Base-by-base conservation (phyloP, 108 stramenopile species). In the Nitzschia sp. region DNA sequence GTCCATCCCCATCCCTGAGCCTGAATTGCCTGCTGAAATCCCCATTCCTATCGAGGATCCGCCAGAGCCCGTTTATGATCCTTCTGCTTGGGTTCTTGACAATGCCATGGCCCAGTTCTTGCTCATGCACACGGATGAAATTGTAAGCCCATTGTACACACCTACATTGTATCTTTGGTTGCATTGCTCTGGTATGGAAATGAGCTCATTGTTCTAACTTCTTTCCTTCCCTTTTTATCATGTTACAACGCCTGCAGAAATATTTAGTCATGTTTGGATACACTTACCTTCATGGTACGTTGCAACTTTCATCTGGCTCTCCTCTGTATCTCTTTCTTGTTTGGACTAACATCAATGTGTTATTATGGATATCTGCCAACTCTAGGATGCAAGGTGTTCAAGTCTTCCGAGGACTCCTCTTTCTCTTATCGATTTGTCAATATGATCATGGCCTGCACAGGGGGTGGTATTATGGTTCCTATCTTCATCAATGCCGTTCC, bases 391-490 rank as follows among this genome's bases (percentile, higher is more conserved):
- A 93, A 93, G 67, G 78, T 93, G 9, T 93, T 89, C 65, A 63
- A 75, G 12, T 67, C 73, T 15, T 58, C 55, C 22, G 34, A 29
- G 7, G 67, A 77, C 21, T 57, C 72, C 20, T 46, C 87, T 6
- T 37, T 81, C 53, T 81, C 89, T 9, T 94, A 85, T 82, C 85
- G 83, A 63, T 80, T 95, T 53, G 63, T 95, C 53, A 69, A 48
- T 62, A 75, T 90, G 83, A 79, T 89, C 40, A 60, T 92, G 11
- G 82, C 83, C 8, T 92, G 87, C 54, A 91, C 88, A 17, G 94
- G 94, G 15, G 94, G 94, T 14, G 94, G 94, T 6, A 92, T 90
- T 41, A 51, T 95, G n/a, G 94, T 95, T 21, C 94, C 94, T 10
- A 76, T 92, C 34, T 85, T 92, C 54, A 63, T 95, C 64, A 95